Percentiles rank a stretch among this genome's conserved stretches.
phyloP scores from a whole-genome alignment of 1,139 yeast genomes.

The Suhomyces choctaworum region DNA sequence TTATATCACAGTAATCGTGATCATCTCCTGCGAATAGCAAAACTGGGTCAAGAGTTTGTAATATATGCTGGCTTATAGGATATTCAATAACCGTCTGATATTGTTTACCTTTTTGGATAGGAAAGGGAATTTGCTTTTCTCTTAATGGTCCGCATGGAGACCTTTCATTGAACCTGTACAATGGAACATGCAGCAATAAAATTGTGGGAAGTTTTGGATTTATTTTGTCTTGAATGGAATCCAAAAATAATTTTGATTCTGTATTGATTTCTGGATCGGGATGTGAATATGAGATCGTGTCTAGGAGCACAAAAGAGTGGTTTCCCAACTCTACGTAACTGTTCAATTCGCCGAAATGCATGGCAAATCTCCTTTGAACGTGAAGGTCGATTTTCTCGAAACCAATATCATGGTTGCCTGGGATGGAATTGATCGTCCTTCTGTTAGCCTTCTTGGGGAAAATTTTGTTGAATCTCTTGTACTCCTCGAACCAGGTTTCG shows the following conservation, averaged over 20 bases:
- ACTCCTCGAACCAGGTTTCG: conserved; percentile 69
- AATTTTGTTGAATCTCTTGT: conserved; percentile 60
- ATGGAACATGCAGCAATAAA: conserved; percentile 77
- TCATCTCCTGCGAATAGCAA: conserved; percentile 90
- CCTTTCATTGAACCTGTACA: conserved; percentile 55
- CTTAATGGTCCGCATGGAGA: conserved; percentile 68
- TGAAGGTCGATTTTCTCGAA: conserved; percentile 67
- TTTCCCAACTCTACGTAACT: conserved; percentile 61
- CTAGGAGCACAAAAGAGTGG: conserved; percentile 74
- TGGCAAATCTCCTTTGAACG: conserved; percentile 59
- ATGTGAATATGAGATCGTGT: conserved; percentile 74
- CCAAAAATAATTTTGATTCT: conserved; percentile 30
- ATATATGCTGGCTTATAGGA: conserved; percentile 55
- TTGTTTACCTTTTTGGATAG: conserved; percentile 70
- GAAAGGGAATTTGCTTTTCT: conserved; percentile 57
- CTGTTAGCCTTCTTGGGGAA: conserved; percentile 55
- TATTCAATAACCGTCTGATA: conserved; percentile 74
- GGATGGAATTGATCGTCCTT: conserved; percentile 58
- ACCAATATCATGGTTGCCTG: conserved; percentile 97
- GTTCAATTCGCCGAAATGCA: conserved; percentile 72
- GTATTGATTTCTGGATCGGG: conserved; percentile 26
- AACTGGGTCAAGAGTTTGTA: conserved; percentile 59
- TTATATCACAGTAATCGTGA: conserved; percentile 88
- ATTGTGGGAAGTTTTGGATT: conserved; percentile 57
- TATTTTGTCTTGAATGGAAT: conserved; percentile 20